Conservation (phyloP, 768 basidiomycete species). For the Leccinum variicolor region DNA sequence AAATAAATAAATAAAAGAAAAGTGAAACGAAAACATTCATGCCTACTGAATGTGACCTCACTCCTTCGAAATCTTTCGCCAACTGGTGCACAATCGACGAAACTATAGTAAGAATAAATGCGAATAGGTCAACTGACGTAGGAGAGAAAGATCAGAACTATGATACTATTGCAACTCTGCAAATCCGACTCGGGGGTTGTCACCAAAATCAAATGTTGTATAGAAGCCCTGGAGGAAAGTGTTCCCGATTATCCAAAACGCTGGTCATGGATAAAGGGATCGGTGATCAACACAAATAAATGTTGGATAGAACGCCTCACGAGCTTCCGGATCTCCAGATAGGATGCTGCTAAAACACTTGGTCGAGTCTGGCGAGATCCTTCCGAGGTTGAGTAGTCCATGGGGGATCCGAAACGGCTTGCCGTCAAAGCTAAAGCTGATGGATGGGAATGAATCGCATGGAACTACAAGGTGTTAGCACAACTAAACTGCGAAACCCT, state of each 20-base stretch:
- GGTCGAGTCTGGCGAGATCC: slow-evolving; percentile 13
- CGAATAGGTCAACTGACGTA: too few relatives aligned
- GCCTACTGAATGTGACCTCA: too few relatives aligned
- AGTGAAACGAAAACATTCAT: too few relatives aligned
- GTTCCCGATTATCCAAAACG: slow-evolving; percentile 17
- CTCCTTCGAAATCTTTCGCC: too few relatives aligned
- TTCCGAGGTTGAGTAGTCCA: slow-evolving; percentile 37
- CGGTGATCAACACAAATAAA: not conserved
- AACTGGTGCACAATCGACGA: too few relatives aligned
- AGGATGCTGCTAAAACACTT: slow-evolving; percentile 29
- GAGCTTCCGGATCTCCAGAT: not conserved
- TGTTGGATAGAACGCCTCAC: not conserved
- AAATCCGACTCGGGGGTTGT: slow-evolving; percentile 34
- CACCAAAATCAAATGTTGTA: slow-evolving; percentile 35
- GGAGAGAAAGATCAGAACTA: too few relatives aligned
- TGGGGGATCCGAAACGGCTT: not conserved
- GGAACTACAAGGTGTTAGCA: not conserved
- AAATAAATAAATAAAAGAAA: too few relatives aligned
- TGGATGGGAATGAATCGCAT: not conserved
- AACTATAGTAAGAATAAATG: too few relatives aligned
- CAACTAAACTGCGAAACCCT: too few relatives aligned
- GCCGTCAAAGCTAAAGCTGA: not conserved
- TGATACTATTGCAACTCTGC: slow-evolving; percentile 19
- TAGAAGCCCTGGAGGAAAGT: slow-evolving; percentile 43
- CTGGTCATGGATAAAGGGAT: slow-evolving; percentile 6